These are phyloP conservation scores for Aspergillus puulaauensis DNA, from an alignment of 2,329 filamentous ascomycete genomes.

Conservation along the genomic window DNA sequence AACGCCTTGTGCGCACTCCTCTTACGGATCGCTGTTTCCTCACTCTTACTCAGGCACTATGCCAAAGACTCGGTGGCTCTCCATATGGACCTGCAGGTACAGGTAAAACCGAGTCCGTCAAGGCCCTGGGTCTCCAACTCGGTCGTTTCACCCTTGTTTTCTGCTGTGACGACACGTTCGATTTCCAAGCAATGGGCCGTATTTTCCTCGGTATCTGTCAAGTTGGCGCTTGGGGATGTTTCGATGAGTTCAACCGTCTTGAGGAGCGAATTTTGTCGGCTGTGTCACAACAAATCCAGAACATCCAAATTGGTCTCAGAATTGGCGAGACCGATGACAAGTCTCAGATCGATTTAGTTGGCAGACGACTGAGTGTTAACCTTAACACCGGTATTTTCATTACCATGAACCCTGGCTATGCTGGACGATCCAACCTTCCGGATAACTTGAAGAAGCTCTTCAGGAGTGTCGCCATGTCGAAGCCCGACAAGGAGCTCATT, in stretches of 20 bases:
- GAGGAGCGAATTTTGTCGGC: constrained; percentile 97
- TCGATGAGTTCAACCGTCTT: constrained; percentile 99
- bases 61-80: constrained; percentile 91
- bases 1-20: constrained; percentile 92
- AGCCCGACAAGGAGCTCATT: constrained; percentile 98
- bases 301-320: constrained; percentile 94
- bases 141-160: constrained; percentile 98
- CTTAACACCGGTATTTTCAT: constrained; percentile 98
- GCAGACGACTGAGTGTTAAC: constrained; percentile 85
- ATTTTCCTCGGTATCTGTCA: constrained; percentile 99
- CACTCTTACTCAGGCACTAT: constrained; percentile 92
- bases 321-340: constrained; percentile 78
- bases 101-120: constrained; percentile 98
- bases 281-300: constrained; percentile 98
- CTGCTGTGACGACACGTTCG: constrained; percentile 99
- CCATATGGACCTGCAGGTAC: constrained; percentile 97
- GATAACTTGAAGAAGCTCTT: constrained; percentile 99
- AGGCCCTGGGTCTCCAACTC: constrained; percentile 92
- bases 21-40: constrained; percentile 98
- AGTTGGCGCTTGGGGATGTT: constrained; percentile 98
- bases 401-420: constrained; percentile 99
- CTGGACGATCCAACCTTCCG: constrained; percentile 93
- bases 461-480: constrained; percentile 99
- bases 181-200: constrained; percentile 99
- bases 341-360: constrained; percentile 89